phyloP scores from a whole-genome alignment of 768 basidiomycete genomes.

The Serendipita vermifera region DNA sequence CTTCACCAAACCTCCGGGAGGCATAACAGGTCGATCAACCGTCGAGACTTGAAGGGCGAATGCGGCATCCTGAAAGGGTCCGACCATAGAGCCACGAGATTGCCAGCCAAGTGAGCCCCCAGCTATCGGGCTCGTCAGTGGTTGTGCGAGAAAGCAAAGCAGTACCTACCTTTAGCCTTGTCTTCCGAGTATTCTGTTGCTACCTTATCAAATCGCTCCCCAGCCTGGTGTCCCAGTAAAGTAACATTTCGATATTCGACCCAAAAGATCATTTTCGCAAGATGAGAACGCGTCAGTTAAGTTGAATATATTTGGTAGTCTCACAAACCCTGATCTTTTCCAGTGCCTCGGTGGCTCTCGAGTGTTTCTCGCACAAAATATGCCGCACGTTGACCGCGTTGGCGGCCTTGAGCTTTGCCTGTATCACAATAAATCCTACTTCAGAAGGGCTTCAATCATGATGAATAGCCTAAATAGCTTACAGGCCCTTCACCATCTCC shows the following conservation, averaged over 20 bases:
- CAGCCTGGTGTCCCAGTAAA: too few species aligned
- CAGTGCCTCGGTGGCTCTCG: conserved; percentile 63
- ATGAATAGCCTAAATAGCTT: too few species aligned
- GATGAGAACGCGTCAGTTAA: too few species aligned
- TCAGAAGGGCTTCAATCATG: too few species aligned
- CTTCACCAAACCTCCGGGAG: conserved; percentile 51
- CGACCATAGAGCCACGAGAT: conserved; percentile 73
- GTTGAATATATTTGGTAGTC: too few species aligned
- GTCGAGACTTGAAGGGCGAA: conserved; percentile 69
- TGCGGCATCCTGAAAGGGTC: conserved; percentile 76
- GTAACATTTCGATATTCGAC: too few species aligned
- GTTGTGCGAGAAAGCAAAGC: not conserved
- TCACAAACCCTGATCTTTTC: conserved; percentile 62
- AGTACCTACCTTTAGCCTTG: conserved; percentile 61
- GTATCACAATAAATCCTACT: not conserved
- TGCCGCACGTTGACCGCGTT: conserved; percentile 77
- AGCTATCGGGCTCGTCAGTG: conserved; percentile 29
- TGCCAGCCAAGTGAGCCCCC: conserved; percentile 84
- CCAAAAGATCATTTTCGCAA: too few species aligned
- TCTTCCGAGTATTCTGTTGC: conserved; percentile 86
- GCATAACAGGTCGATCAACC: conserved; percentile 59
- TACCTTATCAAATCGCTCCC: conserved; percentile 75
- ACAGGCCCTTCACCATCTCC: not conserved
- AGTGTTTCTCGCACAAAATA: conserved; percentile 79
- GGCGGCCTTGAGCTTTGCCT: conserved; percentile 46